Percentiles rank a stretch among this genome's conserved stretches.
These are phyloP conservation scores for Neurospora pannonica DNA, from an alignment of 495 filamentous ascomycete species.

Conservation along the genomic window DNA sequence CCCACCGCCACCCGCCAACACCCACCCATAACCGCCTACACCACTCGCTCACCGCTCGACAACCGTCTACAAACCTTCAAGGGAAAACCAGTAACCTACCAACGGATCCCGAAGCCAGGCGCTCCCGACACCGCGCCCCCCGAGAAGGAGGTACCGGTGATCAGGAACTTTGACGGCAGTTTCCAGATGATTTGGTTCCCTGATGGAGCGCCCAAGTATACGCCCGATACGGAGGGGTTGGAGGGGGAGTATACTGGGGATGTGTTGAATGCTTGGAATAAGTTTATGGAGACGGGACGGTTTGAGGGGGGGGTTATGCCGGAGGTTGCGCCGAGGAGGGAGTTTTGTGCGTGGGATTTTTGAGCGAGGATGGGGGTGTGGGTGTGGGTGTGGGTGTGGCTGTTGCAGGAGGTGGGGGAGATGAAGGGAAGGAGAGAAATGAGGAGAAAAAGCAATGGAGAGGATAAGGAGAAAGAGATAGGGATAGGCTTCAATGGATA, in stretches of 20 bases:
- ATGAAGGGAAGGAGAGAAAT: neutral
- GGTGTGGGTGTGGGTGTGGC: neutral
- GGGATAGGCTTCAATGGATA: neutral
- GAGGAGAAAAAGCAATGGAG: no score
- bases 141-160: constrained; percentile 20
- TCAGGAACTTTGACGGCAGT: constrained; percentile 30
- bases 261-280: constrained; percentile 47
- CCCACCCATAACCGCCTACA: constrained; percentile 30
- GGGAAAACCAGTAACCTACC: constrained; percentile 31
- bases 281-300: constrained; percentile 47
- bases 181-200: constrained; percentile 58
- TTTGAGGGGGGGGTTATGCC: constrained; percentile 61
- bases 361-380: no score
- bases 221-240: constrained; percentile 41
- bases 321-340: constrained; percentile 59
- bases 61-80: constrained; percentile 30
- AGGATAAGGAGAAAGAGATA: neutral
- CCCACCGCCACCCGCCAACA: constrained; percentile 33
- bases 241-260: constrained; percentile 32
- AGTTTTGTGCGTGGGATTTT: constrained; percentile 65
- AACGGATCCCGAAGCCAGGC: neutral
- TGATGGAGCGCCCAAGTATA: constrained; percentile 53
- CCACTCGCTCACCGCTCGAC: constrained; percentile 17
- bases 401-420: neutral
- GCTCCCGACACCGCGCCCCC: neutral